Base-by-base conservation (phyloP, 352 stramenopile genomes). In the Phytophthora fragariae region DNA sequence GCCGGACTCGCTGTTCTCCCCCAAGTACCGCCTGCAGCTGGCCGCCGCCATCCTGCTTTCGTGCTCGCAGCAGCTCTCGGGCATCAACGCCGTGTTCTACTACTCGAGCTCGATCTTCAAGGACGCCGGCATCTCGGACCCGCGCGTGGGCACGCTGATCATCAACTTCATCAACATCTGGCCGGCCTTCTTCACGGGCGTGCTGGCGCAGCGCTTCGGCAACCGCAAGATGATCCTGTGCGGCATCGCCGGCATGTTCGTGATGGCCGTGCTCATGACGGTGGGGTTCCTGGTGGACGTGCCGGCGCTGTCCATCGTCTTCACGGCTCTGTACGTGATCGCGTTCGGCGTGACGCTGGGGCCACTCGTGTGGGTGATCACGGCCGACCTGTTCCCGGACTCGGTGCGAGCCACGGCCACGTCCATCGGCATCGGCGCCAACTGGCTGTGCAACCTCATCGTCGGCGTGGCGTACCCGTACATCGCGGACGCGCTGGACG, bases 391-490 rank as follows among this genome's bases (percentile, higher is more conserved):
- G 63, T 70, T 70, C 63, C 63, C 63, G 53, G 63, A 70, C 55
- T 70, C 55, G 56, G 64, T 70, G 31, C 64, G 64, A 10, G 64
- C 76, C 1, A 75, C 80, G 17, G 72, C 64, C 57, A 68, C 54
- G 39, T 81, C 78, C 19, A 57, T 90, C 64, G 64, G 75, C 54
- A 82, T 85, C 29, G 76, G 83, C 41, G 64, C 65, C 65, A 90
- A 87, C 70, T 90, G 76, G 76, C 24, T 77, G 5, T 84, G 63
- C 59, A 90, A 87, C 62, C 70, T 91, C 10, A 44, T 82, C 41
- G 71, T 88, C n/a, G 83, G 83, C 9, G 69, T 91, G 10, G 63
- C 75, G 15, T 92, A 82, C 60, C 85, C 83, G 49, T 89, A 85
- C 70, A 76, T 86, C 35, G 62, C 76, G 6, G 73, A 77, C 44